Percentiles rank a stretch among this genome's conserved stretches.
Evolutionary conservation across 2,329 filamentous ascomycete genomes (phyloP).

Genomic region (Epichloe festucae): DNA sequence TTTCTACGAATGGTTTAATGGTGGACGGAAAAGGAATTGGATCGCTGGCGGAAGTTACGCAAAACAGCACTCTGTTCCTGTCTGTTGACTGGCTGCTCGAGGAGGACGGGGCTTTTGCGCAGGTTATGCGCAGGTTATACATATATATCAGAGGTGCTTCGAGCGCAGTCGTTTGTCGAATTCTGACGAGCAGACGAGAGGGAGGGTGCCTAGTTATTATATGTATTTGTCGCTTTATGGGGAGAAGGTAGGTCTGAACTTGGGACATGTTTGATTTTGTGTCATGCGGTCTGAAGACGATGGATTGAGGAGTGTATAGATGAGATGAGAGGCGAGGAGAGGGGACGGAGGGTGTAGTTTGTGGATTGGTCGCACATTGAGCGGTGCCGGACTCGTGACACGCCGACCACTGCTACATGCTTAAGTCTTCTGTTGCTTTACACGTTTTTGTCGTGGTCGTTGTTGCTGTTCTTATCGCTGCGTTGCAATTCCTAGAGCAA

Average conservation of each 20-base stretch:
- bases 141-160: neutral
- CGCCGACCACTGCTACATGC: slow-evolving; percentile 32
- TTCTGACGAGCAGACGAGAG: slow-evolving; percentile 4
- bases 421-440: slow-evolving; percentile 33
- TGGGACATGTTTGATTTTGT: slow-evolving; percentile 15
- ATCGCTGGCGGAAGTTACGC: neutral
- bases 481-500: slow-evolving; percentile 3
- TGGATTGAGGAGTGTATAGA: slow-evolving; percentile 15
- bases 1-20: neutral
- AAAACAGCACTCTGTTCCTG: neutral
- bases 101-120: neutral
- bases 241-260: slow-evolving; percentile 19
- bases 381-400: slow-evolving; percentile 20
- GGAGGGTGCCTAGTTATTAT: slow-evolving; percentile 13
- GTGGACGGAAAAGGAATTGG: neutral
- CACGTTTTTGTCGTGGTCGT: slow-evolving; percentile 15
- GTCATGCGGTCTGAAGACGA: slow-evolving; percentile 16
- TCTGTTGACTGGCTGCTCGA: slow-evolving; percentile 6
- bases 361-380: slow-evolving; percentile 10
- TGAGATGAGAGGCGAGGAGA: slow-evolving; percentile 10
- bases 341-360: slow-evolving; percentile 7
- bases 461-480: slow-evolving; percentile 23
- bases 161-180: neutral
- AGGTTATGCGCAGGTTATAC: neutral
- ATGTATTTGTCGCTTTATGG: slow-evolving; percentile 21